Base-by-base conservation (phyloP, 2,329 filamentous ascomycete species). In the Sporothrix variecibatus region DNA sequence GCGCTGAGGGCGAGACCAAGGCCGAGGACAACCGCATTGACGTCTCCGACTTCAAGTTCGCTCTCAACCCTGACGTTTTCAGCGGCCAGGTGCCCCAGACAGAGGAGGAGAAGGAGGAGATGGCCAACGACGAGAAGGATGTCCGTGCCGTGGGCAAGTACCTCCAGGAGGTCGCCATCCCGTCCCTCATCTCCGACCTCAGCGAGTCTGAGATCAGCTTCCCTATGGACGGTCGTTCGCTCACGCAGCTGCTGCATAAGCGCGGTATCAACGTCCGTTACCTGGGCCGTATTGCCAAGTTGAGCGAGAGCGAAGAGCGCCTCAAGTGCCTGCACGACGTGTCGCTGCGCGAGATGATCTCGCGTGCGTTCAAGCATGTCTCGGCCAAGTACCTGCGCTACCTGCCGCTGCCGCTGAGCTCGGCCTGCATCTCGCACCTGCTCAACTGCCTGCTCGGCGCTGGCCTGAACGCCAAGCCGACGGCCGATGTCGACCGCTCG, bases 211-310 rank as follows among this genome's bases (percentile, higher is more conserved):
- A 99, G 78, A 92, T 97, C 77, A 96, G 95, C 79, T 98, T 98
- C 86, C 96, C 96, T 15, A 98, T 98, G 94, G 97, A 99, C 79
- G 96, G 96, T n/a, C 90, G 93, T 80, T 98, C 95, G 26, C 87
- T 99, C 74, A 94, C 92, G 79, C 91, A 91, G 77, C 89, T 98
- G 71, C 87, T 99, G 80, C 96, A 99, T 86, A 97, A 97, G 87
- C 93, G 95, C 58, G 96, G 96, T 84, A 95, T 99, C 85, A 99
- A 99, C 85, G 89, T 98, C 76, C 90, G 97, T 80, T 99, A 99
- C 82, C 88, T 98, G n/a, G 96, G 96, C 77, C 92, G 91, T 82
- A 84, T 99, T 76, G 92, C 94, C 15, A 86, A 89, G 74, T 87
- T 93, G 71, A 90, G 92, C 78, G 88, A 89, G 77, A 64, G 26